Percentiles rank a stretch among this genome's conserved stretches.
Evolutionary conservation across 208 protist genomes (phyloP).

Genomic region (Histomonas meleagridis): DNA sequence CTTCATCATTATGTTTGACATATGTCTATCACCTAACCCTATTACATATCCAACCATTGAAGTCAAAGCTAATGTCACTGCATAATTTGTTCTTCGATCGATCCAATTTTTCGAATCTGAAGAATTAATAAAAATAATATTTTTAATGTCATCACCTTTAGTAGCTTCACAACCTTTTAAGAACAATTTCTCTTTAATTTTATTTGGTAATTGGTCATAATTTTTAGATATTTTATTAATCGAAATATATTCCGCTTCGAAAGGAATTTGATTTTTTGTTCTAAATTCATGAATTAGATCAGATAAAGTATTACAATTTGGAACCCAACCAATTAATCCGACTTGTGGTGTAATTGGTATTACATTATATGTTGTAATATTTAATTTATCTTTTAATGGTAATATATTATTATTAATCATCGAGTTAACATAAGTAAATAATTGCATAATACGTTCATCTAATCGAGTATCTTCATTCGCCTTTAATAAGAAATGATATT

Average conservation of each 20-base stretch:
- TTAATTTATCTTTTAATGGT: background rate
- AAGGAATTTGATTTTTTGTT: background rate
- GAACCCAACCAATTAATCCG: constrained; percentile 8
- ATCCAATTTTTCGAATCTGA: background rate
- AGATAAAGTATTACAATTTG: background rate
- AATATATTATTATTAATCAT: background rate
- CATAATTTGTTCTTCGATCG: background rate
- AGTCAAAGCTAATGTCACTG: background rate
- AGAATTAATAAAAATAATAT: background rate
- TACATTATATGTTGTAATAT: background rate
- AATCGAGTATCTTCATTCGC: constrained; percentile 6
- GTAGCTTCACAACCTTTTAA: background rate
- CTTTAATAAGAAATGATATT: constrained; percentile 26
- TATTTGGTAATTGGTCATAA: background rate
- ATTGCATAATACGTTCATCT: constrained; percentile 32
- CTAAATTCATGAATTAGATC: background rate
- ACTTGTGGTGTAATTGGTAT: background rate
- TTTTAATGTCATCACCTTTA: background rate
- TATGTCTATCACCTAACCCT: constrained; percentile 11
- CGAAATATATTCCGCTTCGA: background rate
- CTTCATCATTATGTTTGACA: constrained; percentile 34
- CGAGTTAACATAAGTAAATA: background rate
- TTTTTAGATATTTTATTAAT: background rate
- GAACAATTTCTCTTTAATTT: background rate
- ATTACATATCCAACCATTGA: constrained; percentile 24